Evolutionary conservation across 129 eudicot genomes (phyloP), one percentile per base, ranked within the genome.

Genomic region (Escallonia rubra): DNA sequence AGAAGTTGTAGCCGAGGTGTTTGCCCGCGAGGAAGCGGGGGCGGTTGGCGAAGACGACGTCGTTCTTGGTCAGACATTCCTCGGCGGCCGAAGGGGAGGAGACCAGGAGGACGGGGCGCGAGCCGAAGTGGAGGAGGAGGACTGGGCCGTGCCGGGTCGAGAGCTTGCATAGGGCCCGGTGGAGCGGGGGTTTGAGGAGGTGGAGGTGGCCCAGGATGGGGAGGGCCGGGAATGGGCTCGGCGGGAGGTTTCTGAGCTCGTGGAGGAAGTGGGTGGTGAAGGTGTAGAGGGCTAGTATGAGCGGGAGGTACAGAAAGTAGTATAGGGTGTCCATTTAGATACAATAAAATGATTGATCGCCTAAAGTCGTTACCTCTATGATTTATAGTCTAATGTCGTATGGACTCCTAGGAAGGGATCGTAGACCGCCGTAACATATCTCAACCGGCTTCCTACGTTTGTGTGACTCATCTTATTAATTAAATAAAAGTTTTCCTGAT

Each of bases 21-120:
- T 72, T 70, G 5, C 81, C 79, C 3, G 63, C 76, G 2, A 84
- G 75, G 60, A 67, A 53, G 10, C 5, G 57, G n/a, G 90, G 90
- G 43, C 90, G 86, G 79, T 80, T 70, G n/a, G 86, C 83, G 4
- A 84, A 71, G 12, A 61, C 64, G 41, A 66, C 10, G 67, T 84
- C 90, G 70, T 84, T 84, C 47, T 74, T 80, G 39, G 83, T 75
- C 3, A 84, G 63, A 16, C 90, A 84, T 64, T 84, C 86, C 45
- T 84, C 86, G n/a, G 85, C 72, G 3, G 69, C 72, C 4, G 81
- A 62, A 2, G 86, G 74, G 13, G 83, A 80, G 54, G 86, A 77
- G 48, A 84, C 43, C 0, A 84, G 5, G 42, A 84, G 72, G 46
- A 77, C 68, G 0, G 47, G 79, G 4, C 90, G 83, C 3, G 68